phyloP scores from a whole-genome alignment of 2,329 filamentous ascomycete species.

The Fusarium equiseti region DNA sequence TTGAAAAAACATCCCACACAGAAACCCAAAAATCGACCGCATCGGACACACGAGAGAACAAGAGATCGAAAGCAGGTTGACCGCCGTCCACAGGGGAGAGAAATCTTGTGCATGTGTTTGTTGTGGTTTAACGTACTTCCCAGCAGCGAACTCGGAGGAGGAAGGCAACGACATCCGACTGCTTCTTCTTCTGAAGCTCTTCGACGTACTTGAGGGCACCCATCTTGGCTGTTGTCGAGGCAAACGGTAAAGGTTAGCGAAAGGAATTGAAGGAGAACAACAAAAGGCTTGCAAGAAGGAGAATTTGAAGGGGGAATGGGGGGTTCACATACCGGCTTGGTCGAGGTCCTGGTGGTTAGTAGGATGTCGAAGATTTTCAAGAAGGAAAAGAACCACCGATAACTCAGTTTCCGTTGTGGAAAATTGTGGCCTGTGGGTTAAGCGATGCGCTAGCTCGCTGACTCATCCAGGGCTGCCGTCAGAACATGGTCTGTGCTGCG shows the following conservation, averaged over 20 bases:
- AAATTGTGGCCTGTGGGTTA: constrained; percentile 47
- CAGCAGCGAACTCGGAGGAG: constrained; percentile 99
- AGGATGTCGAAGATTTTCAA: constrained; percentile 45
- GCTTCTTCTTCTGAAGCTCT: constrained; percentile 99
- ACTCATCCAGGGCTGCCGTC: constrained; percentile 43
- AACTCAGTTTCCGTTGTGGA: constrained; percentile 17
- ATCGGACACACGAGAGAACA: constrained; percentile 28
- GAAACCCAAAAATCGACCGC: constrained; percentile 15
- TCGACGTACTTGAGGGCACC: constrained; percentile 99
- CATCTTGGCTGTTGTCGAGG: constrained; percentile 75
- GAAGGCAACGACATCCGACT: constrained; percentile 99
- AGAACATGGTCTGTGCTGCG: neutral
- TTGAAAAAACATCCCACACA: constrained; percentile 17
- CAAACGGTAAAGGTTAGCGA: constrained; percentile 46
- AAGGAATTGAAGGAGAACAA: constrained; percentile 4
- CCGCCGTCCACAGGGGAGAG: constrained; percentile 54
- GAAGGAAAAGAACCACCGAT: constrained; percentile 23
- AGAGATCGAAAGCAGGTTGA: constrained; percentile 40
- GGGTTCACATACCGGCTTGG: constrained; percentile 53
- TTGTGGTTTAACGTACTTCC: constrained; percentile 81
- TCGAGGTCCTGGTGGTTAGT: constrained; percentile 56
- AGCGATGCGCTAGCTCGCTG: constrained; percentile 47
- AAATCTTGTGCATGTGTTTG: constrained; percentile 46
- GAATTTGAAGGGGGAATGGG: constrained; percentile 10
- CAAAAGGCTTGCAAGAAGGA: constrained; percentile 7